Evolutionary conservation across 1,284 basidiomycete genomes (phyloP), one percentile per base, ranked within the genome.

Genomic region (Schizophyllum commune): DNA sequence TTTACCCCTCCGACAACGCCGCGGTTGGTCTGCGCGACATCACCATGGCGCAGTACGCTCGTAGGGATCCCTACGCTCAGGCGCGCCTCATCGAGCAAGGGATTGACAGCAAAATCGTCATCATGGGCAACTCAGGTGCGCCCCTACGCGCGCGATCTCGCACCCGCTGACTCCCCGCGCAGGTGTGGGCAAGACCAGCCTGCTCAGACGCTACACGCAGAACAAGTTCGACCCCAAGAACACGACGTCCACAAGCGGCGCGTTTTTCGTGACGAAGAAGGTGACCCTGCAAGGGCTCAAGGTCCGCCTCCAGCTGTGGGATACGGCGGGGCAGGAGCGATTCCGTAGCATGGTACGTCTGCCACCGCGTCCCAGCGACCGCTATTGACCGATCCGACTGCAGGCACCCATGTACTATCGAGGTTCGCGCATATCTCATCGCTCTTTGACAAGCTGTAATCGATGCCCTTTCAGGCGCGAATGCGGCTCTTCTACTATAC

Each of bases 321-420:
- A 98, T 73, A 97, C 96, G 59, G 96, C 96, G 53, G 96, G 96
- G n/a, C 95, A 98, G 80, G 96, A 98, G 79, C 80, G 94, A 58
- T 98, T 97, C 75, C 83, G 95, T 65, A 92, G 90, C 70, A 95
- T 98, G 92, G 91, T 91, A 64, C 63, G 85, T 32, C 39, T 61
- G 58, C 58, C 62, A 62, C 58, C 61, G 65, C 67, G 60, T 68
- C 55, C 59, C 60, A 62, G 57, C 32, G 61, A 60, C 58, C 52
- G 63, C 60, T 62, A 60, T 61, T 60, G 61, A 61, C 52, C 61
- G 56, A 66, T 63, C 56, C 64, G 64, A 65, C 56, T 59, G 58
- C 70, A 92, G 92, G 94, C 95, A 68, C 96, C 96, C 62, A 97
- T 99, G 92, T 99, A 99, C 81, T 98, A 98, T 82, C 89, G 97